Evolutionary conservation across 192 early-diverging fungal genomes (phyloP).

Genomic region (Linnemannia elongata): DNA sequence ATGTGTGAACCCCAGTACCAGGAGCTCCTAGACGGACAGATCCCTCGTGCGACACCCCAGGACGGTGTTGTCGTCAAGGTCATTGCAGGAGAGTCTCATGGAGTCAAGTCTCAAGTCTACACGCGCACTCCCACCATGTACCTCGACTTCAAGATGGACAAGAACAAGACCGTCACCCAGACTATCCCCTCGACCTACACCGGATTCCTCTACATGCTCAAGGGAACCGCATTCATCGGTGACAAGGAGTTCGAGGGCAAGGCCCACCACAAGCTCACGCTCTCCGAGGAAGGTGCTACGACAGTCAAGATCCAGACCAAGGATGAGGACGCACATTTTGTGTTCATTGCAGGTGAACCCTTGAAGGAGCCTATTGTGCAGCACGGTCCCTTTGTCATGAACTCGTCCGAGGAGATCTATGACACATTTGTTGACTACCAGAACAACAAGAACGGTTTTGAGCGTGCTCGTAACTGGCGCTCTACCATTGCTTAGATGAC

Average conservation of each 20-base stretch:
- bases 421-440: constrained; percentile 73
- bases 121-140: constrained; percentile 43
- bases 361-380: constrained; percentile 67
- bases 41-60: constrained; percentile 38
- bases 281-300: constrained; percentile 35
- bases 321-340: constrained; percentile 39
- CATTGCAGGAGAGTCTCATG: constrained; percentile 41
- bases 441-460: constrained; percentile 74
- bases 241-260: constrained; percentile 30
- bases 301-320: constrained; percentile 38
- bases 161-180: constrained; percentile 34
- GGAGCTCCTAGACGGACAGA: constrained; percentile 44
- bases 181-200: constrained; percentile 45
- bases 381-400: constrained; percentile 79
- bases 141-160: constrained; percentile 41
- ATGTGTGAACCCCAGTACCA: constrained; percentile 68
- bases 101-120: constrained; percentile 25
- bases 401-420: constrained; percentile 69
- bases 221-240: constrained; percentile 38
- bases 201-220: constrained; percentile 48
- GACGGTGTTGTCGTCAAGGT: constrained; percentile 40
- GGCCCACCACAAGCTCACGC: constrained; percentile 31
- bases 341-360: constrained; percentile 63
- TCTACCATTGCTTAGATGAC: constrained; percentile 29
- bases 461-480: constrained; percentile 67